A percentile compares a stretch with the other conserved stretches of the same genome.
Conservation (phyloP, 768 basidiomycete species). For the Sporobolomyces roseus region DNA sequence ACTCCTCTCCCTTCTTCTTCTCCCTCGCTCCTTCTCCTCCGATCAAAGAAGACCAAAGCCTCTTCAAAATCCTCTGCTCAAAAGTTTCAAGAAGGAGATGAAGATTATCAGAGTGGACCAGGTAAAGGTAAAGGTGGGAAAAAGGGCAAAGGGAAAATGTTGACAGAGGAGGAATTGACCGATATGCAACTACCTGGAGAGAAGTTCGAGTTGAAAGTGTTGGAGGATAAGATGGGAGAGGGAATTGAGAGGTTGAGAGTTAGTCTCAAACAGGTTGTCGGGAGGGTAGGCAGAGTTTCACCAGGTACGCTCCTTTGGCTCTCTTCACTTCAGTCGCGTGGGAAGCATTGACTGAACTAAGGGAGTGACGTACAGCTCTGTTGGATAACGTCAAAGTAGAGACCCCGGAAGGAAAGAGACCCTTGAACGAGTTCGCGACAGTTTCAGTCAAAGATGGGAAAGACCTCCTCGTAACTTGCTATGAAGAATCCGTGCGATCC, state of each 20-base stretch:
- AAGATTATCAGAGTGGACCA: neutral
- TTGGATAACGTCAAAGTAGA: slow-evolving; percentile 35
- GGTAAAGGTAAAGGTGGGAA: slow-evolving; percentile 30
- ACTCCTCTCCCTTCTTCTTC: neutral
- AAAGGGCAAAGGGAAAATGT: slow-evolving; percentile 29
- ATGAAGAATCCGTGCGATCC: slow-evolving; percentile 29
- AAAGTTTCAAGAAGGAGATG: neutral
- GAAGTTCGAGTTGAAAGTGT: slow-evolving; percentile 21
- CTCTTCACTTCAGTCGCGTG: neutral
- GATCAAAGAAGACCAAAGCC: slow-evolving; percentile 37
- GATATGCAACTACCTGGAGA: slow-evolving; percentile 35
- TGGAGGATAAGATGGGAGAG: slow-evolving; percentile 23
- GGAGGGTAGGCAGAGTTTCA: slow-evolving; percentile 28
- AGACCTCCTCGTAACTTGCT: slow-evolving; percentile 36
- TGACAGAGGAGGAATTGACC: slow-evolving; percentile 29
- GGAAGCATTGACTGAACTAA: neutral
- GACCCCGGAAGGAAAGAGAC: slow-evolving; percentile 29
- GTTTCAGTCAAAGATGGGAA: slow-evolving; percentile 40
- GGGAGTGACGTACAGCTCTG: slow-evolving; percentile 6
- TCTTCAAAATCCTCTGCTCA: slow-evolving; percentile 12
- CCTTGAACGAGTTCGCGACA: slow-evolving; percentile 36
- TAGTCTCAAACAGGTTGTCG: slow-evolving; percentile 35
- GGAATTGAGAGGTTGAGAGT: slow-evolving; percentile 30
- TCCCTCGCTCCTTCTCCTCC: slow-evolving; percentile 2
- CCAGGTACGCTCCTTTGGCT: slow-evolving; percentile 17